These are phyloP conservation scores for Sungouiozyma intestinalis DNA, from an alignment of 805 yeast species.

Conservation along the genomic window DNA sequence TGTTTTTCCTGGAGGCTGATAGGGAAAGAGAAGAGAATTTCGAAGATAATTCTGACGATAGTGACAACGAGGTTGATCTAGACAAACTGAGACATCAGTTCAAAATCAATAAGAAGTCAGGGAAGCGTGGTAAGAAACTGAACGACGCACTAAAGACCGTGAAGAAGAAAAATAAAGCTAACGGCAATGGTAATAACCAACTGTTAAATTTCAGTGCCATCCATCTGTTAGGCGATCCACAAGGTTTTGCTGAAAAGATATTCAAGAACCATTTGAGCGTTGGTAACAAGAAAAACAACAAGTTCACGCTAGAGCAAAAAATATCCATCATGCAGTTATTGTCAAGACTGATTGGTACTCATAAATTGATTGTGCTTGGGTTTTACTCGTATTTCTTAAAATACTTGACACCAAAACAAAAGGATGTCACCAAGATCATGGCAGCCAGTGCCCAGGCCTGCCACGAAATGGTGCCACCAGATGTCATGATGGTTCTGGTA, in stretches of 20 bases:
- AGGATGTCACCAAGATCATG: constrained; percentile 89
- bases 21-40: constrained; percentile 63
- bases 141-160: constrained; percentile 61
- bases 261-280: constrained; percentile 63
- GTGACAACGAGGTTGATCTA: constrained; percentile 60
- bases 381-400: constrained; percentile 81
- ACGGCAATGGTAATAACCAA: constrained; percentile 35
- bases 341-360: constrained; percentile 87
- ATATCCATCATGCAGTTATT: constrained; percentile 79
- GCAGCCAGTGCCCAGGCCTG: constrained; percentile 96
- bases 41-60: constrained; percentile 56
- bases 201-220: constrained; percentile 83
- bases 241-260: constrained; percentile 86
- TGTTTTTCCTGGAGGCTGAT: constrained; percentile 91
- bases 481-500: constrained; percentile 64
- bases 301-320: constrained; percentile 77
- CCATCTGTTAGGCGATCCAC: constrained; percentile 91
- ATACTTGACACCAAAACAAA: constrained; percentile 88
- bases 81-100: constrained; percentile 66
- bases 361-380: constrained; percentile 83
- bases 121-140: constrained; percentile 70
- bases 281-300: constrained; percentile 50
- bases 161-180: constrained; percentile 53
- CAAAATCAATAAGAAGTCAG: constrained; percentile 71
- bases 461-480: constrained; percentile 97